Evolutionary conservation across 2,329 filamentous ascomycete genomes (phyloP), one percentile per base, ranked within the genome.

Genomic region (Paramyrothecium sp.): DNA sequence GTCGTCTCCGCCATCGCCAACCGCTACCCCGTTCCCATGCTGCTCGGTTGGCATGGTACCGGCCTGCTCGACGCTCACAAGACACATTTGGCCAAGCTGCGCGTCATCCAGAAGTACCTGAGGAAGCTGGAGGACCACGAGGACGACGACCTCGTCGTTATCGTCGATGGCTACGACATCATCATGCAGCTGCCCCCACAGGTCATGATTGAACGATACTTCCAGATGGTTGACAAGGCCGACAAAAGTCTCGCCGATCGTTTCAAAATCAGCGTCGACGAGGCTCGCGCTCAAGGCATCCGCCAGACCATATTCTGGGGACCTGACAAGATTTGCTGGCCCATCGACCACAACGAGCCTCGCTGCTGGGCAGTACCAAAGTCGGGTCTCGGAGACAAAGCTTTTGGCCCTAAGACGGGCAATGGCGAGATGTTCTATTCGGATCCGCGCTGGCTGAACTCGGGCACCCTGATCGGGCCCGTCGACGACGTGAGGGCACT

Each of bases 171-270:
- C 1, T 81, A 84, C 67, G 85, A 89, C 58, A 77, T 85, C 1
- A 85, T 86, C 73, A 84, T 89, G 58, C 88, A 90, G 67, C 74
- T 90, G 2, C 85, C 86, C 0, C 81, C 84, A 3, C 81, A 87
- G 47, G 76, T 89, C 20, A 72, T 90, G 61, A 79, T 90, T 23
- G 73, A 81, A 61, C 80, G 87, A 48, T 90, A 89, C 68, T 82
- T 86, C 61, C 72, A 76, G 16, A 72, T 85, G 17, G 67, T 82
- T 19, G 72, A 76, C n/a, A 76, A 78, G 53, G 81, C 80, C 26
- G 85, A 89, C 60, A 68, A 71, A 33, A 77, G 80, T 23, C 70
- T 88, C 47, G 71, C 73, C 38, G 69, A 75, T 53, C 78, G 75
- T 44, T 85, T 85, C 60, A 81, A 81, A 2, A 65, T 72, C 53